These are phyloP conservation scores for Schrenkiella parvula DNA, from an alignment of 345 rosid genomes.

Conservation along the genomic window DNA sequence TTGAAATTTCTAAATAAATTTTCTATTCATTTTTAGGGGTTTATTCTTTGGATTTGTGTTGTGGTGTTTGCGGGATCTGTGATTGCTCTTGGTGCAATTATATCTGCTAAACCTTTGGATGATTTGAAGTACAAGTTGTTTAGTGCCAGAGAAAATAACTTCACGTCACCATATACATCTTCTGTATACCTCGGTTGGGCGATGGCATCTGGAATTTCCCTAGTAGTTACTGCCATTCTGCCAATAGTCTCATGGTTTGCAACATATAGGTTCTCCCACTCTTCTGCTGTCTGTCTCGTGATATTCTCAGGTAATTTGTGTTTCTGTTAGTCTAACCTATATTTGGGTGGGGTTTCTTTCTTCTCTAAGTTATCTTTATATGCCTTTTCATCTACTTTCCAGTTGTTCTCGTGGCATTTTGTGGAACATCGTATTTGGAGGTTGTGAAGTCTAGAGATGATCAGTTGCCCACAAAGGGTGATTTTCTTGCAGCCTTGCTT, in stretches of 20 bases:
- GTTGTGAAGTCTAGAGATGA: slow-evolving; percentile 83
- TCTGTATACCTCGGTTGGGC: slow-evolving; percentile 95
- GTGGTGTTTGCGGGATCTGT: slow-evolving; percentile 70
- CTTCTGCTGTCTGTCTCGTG: slow-evolving; percentile 80
- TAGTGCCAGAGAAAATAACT: slow-evolving; percentile 58
- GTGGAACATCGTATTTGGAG: slow-evolving; percentile 88
- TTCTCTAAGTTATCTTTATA: neutral
- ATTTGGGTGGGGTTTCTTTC: slow-evolving; percentile 12
- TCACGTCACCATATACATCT: slow-evolving; percentile 80
- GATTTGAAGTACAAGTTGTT: slow-evolving; percentile 69
- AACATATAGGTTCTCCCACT: slow-evolving; percentile 84
- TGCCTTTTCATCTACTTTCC: slow-evolving; percentile 33
- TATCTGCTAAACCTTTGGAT: slow-evolving; percentile 83
- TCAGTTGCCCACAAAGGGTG: slow-evolving; percentile 77
- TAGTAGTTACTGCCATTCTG: slow-evolving; percentile 84
- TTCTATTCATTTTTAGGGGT: slow-evolving; percentile 43
- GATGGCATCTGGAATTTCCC: slow-evolving; percentile 90
- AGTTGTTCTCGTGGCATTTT: slow-evolving; percentile 93
- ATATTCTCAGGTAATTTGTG: slow-evolving; percentile 70
- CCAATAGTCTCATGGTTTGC: slow-evolving; percentile 98
- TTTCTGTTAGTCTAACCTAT: slow-evolving; percentile 3
- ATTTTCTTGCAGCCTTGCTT: slow-evolving; percentile 96
- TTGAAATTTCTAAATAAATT: slow-evolving; percentile 4
- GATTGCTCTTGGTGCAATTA: slow-evolving; percentile 76
- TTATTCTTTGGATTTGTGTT: slow-evolving; percentile 65